Base-by-base conservation (phyloP, 345 rosid species). In the Geranium rotundifolium region DNA sequence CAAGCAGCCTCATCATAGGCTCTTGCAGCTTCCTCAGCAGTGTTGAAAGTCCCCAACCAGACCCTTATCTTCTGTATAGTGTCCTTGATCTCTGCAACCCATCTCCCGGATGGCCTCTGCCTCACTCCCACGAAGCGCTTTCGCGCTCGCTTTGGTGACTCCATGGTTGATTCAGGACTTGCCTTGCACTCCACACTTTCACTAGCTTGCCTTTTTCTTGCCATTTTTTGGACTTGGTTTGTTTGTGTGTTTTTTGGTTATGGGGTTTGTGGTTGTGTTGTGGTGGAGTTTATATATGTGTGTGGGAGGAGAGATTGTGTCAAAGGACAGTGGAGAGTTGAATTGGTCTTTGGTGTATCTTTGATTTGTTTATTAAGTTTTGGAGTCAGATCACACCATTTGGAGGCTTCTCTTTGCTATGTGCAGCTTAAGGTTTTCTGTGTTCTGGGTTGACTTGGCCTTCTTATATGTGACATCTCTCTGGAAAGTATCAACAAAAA, bases 1-100 rank as follows among this genome's bases (percentile, higher is more conserved):
- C 83, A 81, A 52, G 82, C 84, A 56, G 86, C 86, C 57, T 84
- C 86, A 57, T 81, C 86, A 14, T 81, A 84, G 5, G 89, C 89
- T 64, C 87, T 77, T 16, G 87, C 87, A 8, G 82, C 85, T 59
- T 76, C 82, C 46, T 82, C 82, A 4, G 83, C 83, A 39, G 81
- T 79, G 56, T 81, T 84, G 20, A 75, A 81, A 19, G 85, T 81
- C 19, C 84, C 81, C 14, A 81, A 55, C 84, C 81, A 79, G 30
- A 79, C 84, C 63, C 85, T 81, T 50, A 81, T 75, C 72, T 81
- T 84, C 60, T 79, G 84, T 54, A 81, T 81, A 4, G 82, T 77
- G 63, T 84, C 89, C 27, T 23, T 23, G 27, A 23, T 23, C 27
- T 23, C 27, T 23, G 27, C 27, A 23, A 23, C 27, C 27, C 84